A percentile compares a stretch with the other conserved stretches of the same genome.
Conservation (phyloP, 495 filamentous ascomycete genomes). For the Friedmanniomyces endolithicus region DNA sequence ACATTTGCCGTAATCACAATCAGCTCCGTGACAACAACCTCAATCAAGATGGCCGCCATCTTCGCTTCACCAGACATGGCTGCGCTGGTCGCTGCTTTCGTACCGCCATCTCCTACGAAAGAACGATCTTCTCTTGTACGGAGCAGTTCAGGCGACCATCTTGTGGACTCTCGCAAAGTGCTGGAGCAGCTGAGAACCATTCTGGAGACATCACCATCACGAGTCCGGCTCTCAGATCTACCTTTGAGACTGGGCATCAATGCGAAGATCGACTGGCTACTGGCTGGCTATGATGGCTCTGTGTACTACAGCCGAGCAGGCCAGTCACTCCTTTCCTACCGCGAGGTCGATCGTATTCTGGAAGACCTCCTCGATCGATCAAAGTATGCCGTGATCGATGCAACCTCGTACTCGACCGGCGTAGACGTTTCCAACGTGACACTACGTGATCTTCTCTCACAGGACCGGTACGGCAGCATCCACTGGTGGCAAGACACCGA, state of each 20-base stretch:
- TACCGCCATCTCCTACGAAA: conserved; percentile 7
- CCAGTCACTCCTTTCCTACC: not conserved
- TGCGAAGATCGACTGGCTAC: conserved; percentile 4
- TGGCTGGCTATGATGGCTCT: conserved; percentile 1
- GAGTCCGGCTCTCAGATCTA: conserved; percentile 10
- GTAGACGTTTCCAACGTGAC: not conserved
- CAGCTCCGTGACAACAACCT: too few species aligned
- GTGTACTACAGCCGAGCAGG: conserved; percentile 5
- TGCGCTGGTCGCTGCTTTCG: conserved; percentile 10
- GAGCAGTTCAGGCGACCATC: conserved; percentile 2
- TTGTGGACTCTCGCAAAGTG: conserved; percentile 4
- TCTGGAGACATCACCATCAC: conserved; percentile 1
- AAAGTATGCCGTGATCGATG: not conserved
- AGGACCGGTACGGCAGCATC: not conserved
- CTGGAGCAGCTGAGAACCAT: not conserved
- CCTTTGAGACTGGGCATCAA: conserved; percentile 2
- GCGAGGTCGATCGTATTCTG: not conserved
- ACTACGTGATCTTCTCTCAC: not conserved
- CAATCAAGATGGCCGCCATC: conserved; percentile 17
- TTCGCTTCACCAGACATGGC: conserved; percentile 15
- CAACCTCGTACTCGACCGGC: not conserved
- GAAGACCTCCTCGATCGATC: not conserved
- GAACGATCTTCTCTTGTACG: conserved; percentile 7
- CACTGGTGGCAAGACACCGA: not conserved
- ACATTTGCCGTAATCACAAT: too few species aligned